Conservation (phyloP, 352 stramenopile genomes). For the Lagenidium giganteum region DNA sequence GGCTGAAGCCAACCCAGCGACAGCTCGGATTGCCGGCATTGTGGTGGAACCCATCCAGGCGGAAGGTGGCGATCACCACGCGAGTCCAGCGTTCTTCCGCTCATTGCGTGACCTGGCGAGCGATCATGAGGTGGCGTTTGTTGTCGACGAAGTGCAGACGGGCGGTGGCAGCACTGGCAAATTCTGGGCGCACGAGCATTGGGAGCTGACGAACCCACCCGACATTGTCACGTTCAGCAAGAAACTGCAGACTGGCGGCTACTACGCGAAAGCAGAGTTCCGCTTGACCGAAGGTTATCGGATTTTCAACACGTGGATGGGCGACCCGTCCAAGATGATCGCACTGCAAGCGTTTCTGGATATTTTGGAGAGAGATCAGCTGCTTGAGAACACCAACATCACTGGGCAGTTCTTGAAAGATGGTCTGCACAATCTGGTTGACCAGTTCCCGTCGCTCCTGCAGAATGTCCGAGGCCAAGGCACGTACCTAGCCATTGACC, state of each 20-base stretch:
- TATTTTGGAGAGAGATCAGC: slow-evolving; percentile 41
- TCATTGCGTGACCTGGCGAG: slow-evolving; percentile 46
- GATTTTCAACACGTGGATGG: slow-evolving; percentile 89
- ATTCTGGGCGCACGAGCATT: slow-evolving; percentile 85
- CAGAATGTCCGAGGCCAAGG: slow-evolving; percentile 72
- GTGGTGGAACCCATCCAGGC: slow-evolving; percentile 81
- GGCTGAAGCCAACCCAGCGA: slow-evolving; percentile 15
- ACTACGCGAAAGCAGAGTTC: slow-evolving; percentile 76
- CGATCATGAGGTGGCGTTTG: slow-evolving; percentile 64
- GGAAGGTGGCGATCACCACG: slow-evolving; percentile 77
- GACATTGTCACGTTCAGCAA: slow-evolving; percentile 85
- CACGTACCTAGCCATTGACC: slow-evolving; percentile 78
- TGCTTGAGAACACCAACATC: slow-evolving; percentile 73
- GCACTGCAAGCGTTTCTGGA: slow-evolving; percentile 71
- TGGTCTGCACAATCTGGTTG: slow-evolving; percentile 37
- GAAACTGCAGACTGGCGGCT: slow-evolving; percentile 81
- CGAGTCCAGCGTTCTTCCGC: slow-evolving; percentile 67
- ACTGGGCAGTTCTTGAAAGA: slow-evolving; percentile 61
- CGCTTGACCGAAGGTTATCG: slow-evolving; percentile 65
- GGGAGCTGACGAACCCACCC: slow-evolving; percentile 65
- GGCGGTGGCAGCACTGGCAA: slow-evolving; percentile 77
- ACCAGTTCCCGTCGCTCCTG: slow-evolving; percentile 50
- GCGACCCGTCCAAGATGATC: slow-evolving; percentile 83
- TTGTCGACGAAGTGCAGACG: slow-evolving; percentile 84
- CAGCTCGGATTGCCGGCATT: slow-evolving; percentile 62